Conservation (phyloP, 495 filamentous ascomycete genomes). For the Penicillium lagena region DNA sequence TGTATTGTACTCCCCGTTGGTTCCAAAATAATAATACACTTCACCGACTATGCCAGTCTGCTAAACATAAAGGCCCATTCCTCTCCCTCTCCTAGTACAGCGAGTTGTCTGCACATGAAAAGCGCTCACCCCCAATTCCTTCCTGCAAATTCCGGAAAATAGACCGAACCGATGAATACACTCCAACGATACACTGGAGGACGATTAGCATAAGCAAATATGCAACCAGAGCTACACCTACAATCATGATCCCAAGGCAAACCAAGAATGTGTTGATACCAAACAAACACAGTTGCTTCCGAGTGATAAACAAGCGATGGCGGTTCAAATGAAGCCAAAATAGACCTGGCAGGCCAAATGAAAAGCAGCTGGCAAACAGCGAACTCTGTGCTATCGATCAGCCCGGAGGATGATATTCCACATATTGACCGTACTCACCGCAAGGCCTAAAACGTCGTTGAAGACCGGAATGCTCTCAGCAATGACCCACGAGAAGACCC, state of each 20-base stretch:
- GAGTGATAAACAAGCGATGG: conserved; percentile 8
- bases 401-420: background rate
- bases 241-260: conserved; percentile 20
- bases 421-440: conserved; percentile 12
- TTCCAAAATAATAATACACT: too few species aligned
- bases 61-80: background rate
- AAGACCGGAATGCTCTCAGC: conserved; percentile 62
- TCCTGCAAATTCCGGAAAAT: conserved; percentile 14
- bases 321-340: conserved; percentile 31
- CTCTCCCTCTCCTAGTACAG: background rate
- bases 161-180: conserved; percentile 26
- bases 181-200: conserved; percentile 17
- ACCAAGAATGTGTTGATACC: conserved; percentile 17
- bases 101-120: conserved; percentile 29
- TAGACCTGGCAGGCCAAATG: conserved; percentile 20
- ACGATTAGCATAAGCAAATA: background rate
- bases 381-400: conserved; percentile 12
- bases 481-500: conserved; percentile 56
- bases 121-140: conserved; percentile 14
- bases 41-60: too few species aligned
- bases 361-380: conserved; percentile 22
- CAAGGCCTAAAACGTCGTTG: conserved; percentile 47
- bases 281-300: conserved; percentile 16
- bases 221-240: conserved; percentile 9
- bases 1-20: too few species aligned